phyloP scores from a whole-genome alignment of 2,329 filamentous ascomycete species.

The Colletotrichum sp. region DNA sequence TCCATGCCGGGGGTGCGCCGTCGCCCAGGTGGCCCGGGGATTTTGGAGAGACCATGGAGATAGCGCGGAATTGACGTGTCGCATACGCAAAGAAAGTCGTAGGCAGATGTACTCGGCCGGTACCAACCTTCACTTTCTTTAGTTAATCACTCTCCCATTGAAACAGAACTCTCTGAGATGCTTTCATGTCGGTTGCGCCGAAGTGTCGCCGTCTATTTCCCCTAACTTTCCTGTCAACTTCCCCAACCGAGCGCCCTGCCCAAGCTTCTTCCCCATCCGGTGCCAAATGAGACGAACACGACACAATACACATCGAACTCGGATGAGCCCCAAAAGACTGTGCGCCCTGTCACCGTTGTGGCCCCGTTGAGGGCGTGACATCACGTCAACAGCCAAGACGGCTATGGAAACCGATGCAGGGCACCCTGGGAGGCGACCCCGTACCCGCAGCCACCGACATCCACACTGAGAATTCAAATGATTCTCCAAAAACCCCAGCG shows the following conservation, averaged over 20 bases:
- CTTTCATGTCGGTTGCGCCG: neutral
- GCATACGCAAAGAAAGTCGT: neutral
- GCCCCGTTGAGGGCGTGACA: neutral
- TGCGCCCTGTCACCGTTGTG: neutral
- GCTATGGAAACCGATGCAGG: neutral
- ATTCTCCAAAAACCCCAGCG: neutral
- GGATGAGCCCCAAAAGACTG: neutral
- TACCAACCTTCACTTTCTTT: neutral
- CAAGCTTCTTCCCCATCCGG: neutral
- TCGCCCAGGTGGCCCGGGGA: neutral
- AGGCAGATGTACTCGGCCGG: neutral
- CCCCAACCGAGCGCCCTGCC: neutral
- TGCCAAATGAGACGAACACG: neutral
- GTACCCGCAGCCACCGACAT: neutral
- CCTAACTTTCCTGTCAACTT: neutral
- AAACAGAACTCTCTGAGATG: neutral
- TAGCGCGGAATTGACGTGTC: neutral
- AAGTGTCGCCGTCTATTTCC: neutral
- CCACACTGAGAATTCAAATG: neutral
- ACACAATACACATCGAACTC: neutral
- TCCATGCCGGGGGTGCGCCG: neutral
- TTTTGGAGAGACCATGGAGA: neutral
- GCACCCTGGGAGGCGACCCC: neutral
- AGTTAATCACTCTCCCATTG: neutral
- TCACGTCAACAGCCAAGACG: constrained; percentile 9